These are phyloP conservation scores for Leishmania amazonensis DNA, from an alignment of 208 protist species.

Conservation along the genomic window DNA sequence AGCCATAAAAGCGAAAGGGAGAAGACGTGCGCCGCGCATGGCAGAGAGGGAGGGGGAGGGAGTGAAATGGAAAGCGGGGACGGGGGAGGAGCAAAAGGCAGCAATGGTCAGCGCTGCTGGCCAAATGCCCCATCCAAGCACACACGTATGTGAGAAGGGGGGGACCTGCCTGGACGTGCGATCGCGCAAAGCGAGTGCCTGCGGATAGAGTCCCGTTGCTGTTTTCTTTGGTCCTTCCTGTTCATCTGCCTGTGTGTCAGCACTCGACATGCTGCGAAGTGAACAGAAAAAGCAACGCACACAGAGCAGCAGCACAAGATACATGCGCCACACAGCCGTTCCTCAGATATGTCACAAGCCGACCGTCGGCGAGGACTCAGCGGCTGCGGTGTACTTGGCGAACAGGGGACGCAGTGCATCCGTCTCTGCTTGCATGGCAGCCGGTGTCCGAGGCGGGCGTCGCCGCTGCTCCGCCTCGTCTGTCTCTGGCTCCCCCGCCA, in stretches of 20 bases:
- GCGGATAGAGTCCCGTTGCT: not conserved
- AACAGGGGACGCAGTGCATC: conserved; percentile 50
- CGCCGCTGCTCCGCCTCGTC: conserved; percentile 59
- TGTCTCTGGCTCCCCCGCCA: conserved; percentile 73
- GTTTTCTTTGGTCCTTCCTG: not conserved
- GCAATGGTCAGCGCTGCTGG: not conserved
- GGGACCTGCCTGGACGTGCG: no score
- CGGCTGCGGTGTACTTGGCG: conserved; percentile 18
- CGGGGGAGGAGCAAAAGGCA: not conserved
- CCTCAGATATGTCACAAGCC: not conserved
- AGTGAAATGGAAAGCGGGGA: not conserved
- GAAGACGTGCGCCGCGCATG: not conserved
- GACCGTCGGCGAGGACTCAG: not conserved
- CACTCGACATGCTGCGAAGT: not conserved
- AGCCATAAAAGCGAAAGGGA: not conserved
- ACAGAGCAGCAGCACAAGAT: not conserved
- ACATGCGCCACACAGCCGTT: not conserved
- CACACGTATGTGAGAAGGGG: not conserved
- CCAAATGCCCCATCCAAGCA: not conserved
- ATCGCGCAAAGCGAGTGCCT: not conserved
- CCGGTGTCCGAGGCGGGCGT: conserved; percentile 44
- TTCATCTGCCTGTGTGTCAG: not conserved
- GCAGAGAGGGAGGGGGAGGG: not conserved
- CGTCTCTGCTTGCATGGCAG: conserved; percentile 66
- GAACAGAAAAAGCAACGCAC: not conserved